Evolutionary conservation across 1,284 basidiomycete species (phyloP), one percentile per base, ranked within the genome.

Genomic region (Rhodotorula sp.): DNA sequence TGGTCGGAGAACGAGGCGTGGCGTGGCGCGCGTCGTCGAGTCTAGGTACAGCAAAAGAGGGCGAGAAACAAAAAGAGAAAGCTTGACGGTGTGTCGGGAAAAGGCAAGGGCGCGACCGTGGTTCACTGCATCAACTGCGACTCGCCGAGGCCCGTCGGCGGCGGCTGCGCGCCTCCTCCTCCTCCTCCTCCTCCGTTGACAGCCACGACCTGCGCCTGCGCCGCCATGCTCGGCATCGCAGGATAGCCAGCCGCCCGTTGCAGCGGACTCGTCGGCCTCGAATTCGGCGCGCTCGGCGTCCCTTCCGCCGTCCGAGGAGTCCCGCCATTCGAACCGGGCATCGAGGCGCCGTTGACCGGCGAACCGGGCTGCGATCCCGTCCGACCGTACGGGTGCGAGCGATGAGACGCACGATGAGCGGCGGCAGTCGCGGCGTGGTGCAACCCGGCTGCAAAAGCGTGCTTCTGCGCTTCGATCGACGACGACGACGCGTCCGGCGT

Each of bases 351-450:
- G 16, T 47, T n/a, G 21, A 64, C 56, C 21, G 72, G 72, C 6
- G 60, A 63, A 5, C 72, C 72, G 8, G 72, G 72, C 34, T 71
- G 69, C 43, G 62, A 66, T 43, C 38, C 38, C 38, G 38, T 43
- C 60, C 61, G 58, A 48, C 66, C 56, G 62, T 74, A 74, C 34
- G 72, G 72, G 57, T 71, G 72, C 19, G 69, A 60, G 49, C 72
- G 66, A 50, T 73, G 68, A 16, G 59, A 28, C 21, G 54, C 48
- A 15, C 67, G 10, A 10, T 56, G 19, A 63, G 68, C 15, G 56
- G 62, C 15, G 61, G 67, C 12, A 10, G 54, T 7, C 34, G 56
- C 15, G 28, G 26, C 56, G 28, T 31, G 34, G 26, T 56, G 54
- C 43, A 47, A 43, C 18, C 38, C 52, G 62, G 55, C 52, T 6